These are phyloP conservation scores for Chytriomyces confervae DNA, from an alignment of 192 early-diverging fungal species.

Conservation along the genomic window DNA sequence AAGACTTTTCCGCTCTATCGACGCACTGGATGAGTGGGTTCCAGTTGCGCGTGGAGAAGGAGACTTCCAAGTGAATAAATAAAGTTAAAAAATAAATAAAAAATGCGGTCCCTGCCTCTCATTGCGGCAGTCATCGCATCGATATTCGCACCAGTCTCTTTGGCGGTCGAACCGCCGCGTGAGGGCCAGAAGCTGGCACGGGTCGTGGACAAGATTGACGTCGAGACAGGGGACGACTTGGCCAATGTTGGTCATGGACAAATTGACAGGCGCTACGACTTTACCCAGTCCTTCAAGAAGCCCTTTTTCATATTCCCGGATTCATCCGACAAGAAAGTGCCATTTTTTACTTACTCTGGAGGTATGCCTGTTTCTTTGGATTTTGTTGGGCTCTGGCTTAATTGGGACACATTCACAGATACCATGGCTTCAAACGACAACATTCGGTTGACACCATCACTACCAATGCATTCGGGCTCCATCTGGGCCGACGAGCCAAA, in stretches of 20 bases:
- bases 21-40: not conserved
- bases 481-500: conserved; percentile 70
- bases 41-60: not conserved
- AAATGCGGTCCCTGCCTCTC: not conserved
- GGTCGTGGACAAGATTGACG: not conserved
- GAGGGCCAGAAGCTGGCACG: not conserved
- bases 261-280: conserved; percentile 43
- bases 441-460: conserved; percentile 64
- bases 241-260: conserved; percentile 32
- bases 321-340: conserved; percentile 25
- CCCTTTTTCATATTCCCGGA: conserved; percentile 45
- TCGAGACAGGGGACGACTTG: not conserved
- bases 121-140: not conserved
- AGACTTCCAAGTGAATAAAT: not conserved
- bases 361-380: conserved; percentile 22
- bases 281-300: conserved; percentile 45
- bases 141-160: not conserved
- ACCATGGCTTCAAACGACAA: conserved; percentile 34
- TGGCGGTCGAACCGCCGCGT: not conserved
- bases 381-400: not conserved
- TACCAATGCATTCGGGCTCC: conserved; percentile 59
- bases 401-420: conserved; percentile 27
- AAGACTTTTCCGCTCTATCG: not conserved
- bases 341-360: conserved; percentile 36
- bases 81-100: not conserved